Percentiles rank a stretch among this genome's conserved stretches.
These are phyloP conservation scores for Guadua angustifolia DNA, from an alignment of 176 grass and related monocot species.

Conservation along the genomic window DNA sequence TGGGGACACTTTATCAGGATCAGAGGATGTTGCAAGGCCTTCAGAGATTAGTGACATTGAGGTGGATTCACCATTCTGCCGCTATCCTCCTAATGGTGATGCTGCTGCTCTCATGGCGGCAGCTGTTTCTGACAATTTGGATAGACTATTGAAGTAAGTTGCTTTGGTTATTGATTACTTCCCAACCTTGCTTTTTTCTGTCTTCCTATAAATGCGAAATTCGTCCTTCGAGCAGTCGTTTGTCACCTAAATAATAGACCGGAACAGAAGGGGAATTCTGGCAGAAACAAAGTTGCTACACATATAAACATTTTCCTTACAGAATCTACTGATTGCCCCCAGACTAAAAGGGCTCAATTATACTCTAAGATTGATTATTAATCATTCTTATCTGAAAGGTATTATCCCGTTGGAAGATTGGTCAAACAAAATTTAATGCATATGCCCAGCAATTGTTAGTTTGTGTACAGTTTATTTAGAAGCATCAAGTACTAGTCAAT, in stretches of 20 bases:
- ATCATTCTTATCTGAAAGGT: neutral
- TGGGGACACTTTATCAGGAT: slow-evolving; percentile 77
- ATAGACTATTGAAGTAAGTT: slow-evolving; percentile 77
- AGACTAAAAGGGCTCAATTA: neutral
- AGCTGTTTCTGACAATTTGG: slow-evolving; percentile 53
- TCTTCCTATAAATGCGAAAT: neutral
- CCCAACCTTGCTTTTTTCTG: neutral
- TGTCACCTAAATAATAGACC: neutral
- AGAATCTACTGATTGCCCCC: neutral
- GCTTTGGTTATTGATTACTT: neutral
- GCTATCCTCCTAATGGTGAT: slow-evolving; percentile 56
- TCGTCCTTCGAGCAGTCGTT: neutral
- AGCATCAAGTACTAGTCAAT: neutral
- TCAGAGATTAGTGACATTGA: slow-evolving; percentile 77
- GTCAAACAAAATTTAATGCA: neutral
- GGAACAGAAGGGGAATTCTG: neutral
- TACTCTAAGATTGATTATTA: neutral
- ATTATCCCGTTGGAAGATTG: neutral
- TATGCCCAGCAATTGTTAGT: neutral
- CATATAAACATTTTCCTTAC: neutral
- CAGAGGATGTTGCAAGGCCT: slow-evolving; percentile 62
- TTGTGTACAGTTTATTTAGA: neutral
- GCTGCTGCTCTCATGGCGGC: slow-evolving; percentile 61
- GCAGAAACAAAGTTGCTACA: neutral
- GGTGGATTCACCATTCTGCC: slow-evolving; percentile 79